Evolutionary conservation across 164 flowering plant genomes (phyloP), one percentile per base, ranked within the genome.

Genomic region (Magnolia sinica): DNA sequence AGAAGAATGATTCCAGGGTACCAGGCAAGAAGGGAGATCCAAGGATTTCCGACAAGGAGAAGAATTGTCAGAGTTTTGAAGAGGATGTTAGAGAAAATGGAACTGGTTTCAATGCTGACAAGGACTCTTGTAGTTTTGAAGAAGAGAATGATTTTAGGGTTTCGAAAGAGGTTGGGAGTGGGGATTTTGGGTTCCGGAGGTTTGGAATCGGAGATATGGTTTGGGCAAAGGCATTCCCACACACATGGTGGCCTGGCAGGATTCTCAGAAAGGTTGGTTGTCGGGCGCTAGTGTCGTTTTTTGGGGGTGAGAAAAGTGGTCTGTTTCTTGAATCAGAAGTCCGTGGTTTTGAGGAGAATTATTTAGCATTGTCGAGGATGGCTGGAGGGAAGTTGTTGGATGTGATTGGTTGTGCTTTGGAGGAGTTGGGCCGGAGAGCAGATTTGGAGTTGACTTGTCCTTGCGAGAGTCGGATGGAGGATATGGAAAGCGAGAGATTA

Each of bases 221-320:
- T 61, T 83, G 85, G 83, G 85, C 77, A 6, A 81, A 74, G 64
- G 80, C 4, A 18, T 76, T 76, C 27, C 11, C 24, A 51, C 7
- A 37, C 45, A 61, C 49, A 72, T 84, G 84, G 84, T 81, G 82
- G 82, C 86, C 86, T 14, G 84, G 82, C 67, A 65, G 69, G 52
- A 68, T 84, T 72, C 14, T 49, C n/a, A 31, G 29, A 31, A 67
- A 20, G 31, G 65, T 51, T 16, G 18, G n/a, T 16, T 55, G 59
- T 20, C 73, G 74, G 58, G 68, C 71, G n/a, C 16, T 52, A 2
- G 81, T 81, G 10, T 74, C 74, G 16, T 67, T 78, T n/a, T 78
- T 76, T 29, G 71, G 29, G 10, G 18, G 55, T 29, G 23, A 70
- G 2, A 49, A 14, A 10, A 52, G 64, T 6, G 20, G 50, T 13